phyloP scores from a whole-genome alignment of 2,329 filamentous ascomycete species.

The Cladorrhinum sp. region DNA sequence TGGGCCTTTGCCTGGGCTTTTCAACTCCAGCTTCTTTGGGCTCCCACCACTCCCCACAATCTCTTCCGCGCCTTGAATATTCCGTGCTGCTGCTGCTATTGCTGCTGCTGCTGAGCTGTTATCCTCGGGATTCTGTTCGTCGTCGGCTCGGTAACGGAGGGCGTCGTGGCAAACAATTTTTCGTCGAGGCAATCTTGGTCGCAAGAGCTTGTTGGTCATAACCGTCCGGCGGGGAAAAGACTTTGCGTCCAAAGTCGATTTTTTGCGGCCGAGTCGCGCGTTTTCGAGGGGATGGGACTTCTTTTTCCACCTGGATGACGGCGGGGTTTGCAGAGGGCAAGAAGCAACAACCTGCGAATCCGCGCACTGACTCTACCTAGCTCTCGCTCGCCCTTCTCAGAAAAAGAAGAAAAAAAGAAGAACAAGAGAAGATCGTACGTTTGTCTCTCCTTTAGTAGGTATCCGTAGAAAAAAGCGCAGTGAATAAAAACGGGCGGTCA shows the following conservation, averaged over 20 bases:
- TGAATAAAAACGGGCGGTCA: not conserved
- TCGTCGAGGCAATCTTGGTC: not conserved
- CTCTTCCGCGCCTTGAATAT: not conserved
- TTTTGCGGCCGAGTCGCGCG: not conserved
- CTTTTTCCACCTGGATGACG: not conserved
- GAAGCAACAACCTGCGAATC: not conserved
- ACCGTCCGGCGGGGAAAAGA: not conserved
- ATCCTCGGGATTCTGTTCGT: not conserved
- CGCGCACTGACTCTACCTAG: not conserved
- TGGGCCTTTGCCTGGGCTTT: conserved; percentile 37
- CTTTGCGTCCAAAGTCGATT: not conserved
- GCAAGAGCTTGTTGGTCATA: not conserved
- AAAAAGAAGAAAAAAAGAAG: too few relatives aligned
- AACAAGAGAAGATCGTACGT: not conserved
- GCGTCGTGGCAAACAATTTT: not conserved
- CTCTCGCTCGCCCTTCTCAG: not conserved
- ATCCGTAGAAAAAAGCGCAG: not conserved
- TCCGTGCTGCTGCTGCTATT: not conserved
- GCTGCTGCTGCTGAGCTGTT: not conserved
- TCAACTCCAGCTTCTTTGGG: not conserved
- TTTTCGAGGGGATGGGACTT: not conserved
- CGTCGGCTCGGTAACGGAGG: not conserved
- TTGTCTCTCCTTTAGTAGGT: not conserved
- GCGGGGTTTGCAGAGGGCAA: not conserved
- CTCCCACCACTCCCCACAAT: not conserved